A percentile compares a stretch with the other conserved stretches of the same genome.
These are phyloP conservation scores for Penicillium cosmopolitanum DNA, from an alignment of 495 filamentous ascomycete genomes.

Conservation along the genomic window DNA sequence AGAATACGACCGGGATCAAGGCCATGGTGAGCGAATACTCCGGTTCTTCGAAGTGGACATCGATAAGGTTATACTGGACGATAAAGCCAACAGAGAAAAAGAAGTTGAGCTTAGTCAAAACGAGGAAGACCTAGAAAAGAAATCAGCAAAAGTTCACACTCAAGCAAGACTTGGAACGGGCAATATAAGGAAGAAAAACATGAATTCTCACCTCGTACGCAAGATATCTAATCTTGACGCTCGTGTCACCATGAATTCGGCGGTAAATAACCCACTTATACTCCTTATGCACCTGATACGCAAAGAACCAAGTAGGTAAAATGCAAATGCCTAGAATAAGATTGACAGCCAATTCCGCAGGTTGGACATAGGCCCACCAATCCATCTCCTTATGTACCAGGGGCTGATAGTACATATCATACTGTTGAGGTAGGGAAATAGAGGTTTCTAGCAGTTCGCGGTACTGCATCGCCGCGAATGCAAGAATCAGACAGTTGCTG, in stretches of 20 bases:
- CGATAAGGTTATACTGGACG: conserved; percentile 27
- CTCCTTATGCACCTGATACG: conserved; percentile 26
- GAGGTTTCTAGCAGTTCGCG: conserved; percentile 6
- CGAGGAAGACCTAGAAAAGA: conserved; percentile 21
- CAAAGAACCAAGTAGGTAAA: conserved; percentile 16
- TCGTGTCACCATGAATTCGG: conserved; percentile 20
- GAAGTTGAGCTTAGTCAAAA: conserved; percentile 23
- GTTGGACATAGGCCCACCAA: conserved; percentile 19
- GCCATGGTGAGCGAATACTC: conserved; percentile 28
- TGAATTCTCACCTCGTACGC: conserved; percentile 24
- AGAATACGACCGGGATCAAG: conserved; percentile 20
- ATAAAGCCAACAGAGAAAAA: conserved; percentile 29
- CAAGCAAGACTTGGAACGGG: too few species aligned
- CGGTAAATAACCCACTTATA: conserved; percentile 31
- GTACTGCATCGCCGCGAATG: conserved; percentile 24
- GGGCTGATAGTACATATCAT: conserved; percentile 8
- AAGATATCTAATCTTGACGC: conserved; percentile 16
- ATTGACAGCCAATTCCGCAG: conserved; percentile 16
- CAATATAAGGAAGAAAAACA: background rate
- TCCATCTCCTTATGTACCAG: conserved; percentile 20
- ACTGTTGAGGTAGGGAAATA: background rate
- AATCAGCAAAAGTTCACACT: background rate
- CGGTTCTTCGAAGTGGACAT: conserved; percentile 30
- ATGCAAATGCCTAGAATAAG: conserved; percentile 23
- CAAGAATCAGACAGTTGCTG: conserved; percentile 21